Evolutionary conservation across 2,329 filamentous ascomycete genomes (phyloP), one percentile per base, ranked within the genome.

Genomic region (Trichophyton mentagrophytes): DNA sequence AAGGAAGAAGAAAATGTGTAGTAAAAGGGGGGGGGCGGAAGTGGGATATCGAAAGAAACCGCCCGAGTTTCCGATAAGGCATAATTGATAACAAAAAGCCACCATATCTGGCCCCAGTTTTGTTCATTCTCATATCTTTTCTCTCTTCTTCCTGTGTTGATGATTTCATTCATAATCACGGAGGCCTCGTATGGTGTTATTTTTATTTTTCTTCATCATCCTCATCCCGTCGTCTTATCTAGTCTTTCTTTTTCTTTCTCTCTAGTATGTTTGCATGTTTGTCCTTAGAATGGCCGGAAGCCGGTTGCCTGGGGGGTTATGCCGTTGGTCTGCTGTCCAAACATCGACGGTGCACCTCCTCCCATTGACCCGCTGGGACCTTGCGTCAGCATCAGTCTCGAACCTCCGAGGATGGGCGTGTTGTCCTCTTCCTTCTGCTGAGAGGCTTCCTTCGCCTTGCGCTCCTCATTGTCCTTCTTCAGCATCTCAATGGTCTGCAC

Each of bases 391-490:
- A 99, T 95, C 59, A 99, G 82, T 59, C 93, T 85, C 65, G 85
- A 87, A 64, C 85, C 87, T 60, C 92, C 91, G 27, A 99, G 83
- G 69, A 99, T 97, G 3, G 93, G 93, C 0, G 90, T 91, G 74
- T 88, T 92, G 70, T 95, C 90, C 70, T 97, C 91, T 61, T 91
- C 89, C 79, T 89, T 92, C 78, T 92, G 84, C 66, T 93, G 88
- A 65, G 85, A 85, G 40, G 80, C 80, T 76, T 86, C 83, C 64
- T 78, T 78, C 17, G 78, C 75, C 74, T 96, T 96, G 70, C 91
- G 87, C 71, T 91, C 89, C 75, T 99, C 95, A 71, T 97, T 99
- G 76, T 99, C 95, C 64, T 89, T 89, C 81, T 95, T 95, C 64
- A 99, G 82, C 62, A 80, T 74, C 62, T 90, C 84, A 67, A 99